Conservation (phyloP, 2,329 filamentous ascomycete species). For the Pyricularia grisea region DNA sequence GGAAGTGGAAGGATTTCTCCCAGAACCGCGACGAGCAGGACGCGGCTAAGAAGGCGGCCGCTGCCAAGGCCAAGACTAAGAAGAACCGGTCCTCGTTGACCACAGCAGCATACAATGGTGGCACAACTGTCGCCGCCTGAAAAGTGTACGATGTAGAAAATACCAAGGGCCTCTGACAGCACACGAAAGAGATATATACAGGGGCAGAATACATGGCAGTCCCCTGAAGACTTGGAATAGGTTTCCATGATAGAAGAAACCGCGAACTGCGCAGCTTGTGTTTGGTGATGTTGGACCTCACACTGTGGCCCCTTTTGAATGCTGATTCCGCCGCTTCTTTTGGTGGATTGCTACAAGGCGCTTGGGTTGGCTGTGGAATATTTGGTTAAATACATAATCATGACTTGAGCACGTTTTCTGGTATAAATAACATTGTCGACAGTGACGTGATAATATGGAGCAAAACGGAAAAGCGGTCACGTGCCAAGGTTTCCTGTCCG, state of each 20-base stretch:
- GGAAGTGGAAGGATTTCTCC: constrained; percentile 85
- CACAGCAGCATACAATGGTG: constrained; percentile 7
- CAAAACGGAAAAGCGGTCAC: too few relatives aligned
- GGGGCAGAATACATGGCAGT: not conserved
- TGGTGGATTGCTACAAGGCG: not conserved
- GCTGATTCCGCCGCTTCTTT: not conserved
- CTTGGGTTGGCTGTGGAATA: not conserved
- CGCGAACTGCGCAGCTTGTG: not conserved
- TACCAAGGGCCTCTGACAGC: not conserved
- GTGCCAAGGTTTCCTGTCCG: too few relatives aligned
- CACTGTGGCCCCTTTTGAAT: not conserved
- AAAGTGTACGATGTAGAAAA: not conserved
- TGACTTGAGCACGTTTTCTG: not conserved
- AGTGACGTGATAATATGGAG: too few relatives aligned
- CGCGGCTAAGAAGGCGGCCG: constrained; percentile 28
- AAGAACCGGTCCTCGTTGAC: constrained; percentile 32
- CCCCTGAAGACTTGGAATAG: not conserved
- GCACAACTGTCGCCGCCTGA: not conserved
- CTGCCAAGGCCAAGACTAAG: constrained; percentile 30
- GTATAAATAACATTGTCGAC: not conserved
- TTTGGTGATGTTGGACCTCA: not conserved
- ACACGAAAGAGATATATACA: not conserved
- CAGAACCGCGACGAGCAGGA: constrained; percentile 35
- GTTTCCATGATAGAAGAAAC: not conserved
- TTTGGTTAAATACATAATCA: not conserved